Evolutionary conservation across 768 basidiomycete genomes (phyloP).

Genomic region (Pleurotus djamor): DNA sequence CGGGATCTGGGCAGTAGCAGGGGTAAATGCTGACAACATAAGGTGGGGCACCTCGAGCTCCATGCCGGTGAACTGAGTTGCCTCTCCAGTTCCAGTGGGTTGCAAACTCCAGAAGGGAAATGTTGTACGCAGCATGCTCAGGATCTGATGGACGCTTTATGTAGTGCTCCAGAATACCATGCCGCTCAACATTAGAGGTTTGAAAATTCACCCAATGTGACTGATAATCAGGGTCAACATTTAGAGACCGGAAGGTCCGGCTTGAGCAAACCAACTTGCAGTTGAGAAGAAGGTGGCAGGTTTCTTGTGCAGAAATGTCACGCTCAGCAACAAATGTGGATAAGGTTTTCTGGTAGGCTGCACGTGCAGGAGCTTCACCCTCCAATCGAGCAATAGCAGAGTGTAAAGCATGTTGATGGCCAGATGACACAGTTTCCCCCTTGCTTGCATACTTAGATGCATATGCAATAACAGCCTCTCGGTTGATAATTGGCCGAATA

Average conservation of each 20-base stretch:
- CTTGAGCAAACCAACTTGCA: constrained; percentile 15
- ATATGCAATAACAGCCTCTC: constrained; percentile 15
- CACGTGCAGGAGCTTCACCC: constrained; percentile 10
- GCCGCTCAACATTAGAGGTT: constrained; percentile 3
- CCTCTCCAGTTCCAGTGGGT: constrained; percentile 8
- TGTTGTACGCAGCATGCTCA: background rate
- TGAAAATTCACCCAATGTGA: constrained; percentile 1
- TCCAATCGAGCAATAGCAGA: constrained; percentile 5
- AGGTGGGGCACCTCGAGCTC: background rate
- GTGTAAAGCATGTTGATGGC: constrained; percentile 12
- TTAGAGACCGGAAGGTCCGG: constrained; percentile 11
- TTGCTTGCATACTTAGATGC: constrained; percentile 13
- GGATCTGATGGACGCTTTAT: background rate
- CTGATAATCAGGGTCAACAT: constrained; percentile 6
- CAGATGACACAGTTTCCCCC: constrained; percentile 13
- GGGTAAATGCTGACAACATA: constrained; percentile 11
- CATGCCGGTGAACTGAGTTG: background rate
- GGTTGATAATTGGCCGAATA: constrained; percentile 16
- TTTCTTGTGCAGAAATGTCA: constrained; percentile 18
- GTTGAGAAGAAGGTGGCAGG: constrained; percentile 17
- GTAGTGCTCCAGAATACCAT: constrained; percentile 11
- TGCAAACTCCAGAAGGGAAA: background rate
- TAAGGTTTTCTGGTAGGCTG: constrained; percentile 18
- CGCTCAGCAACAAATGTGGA: constrained; percentile 20
- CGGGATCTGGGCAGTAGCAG: constrained; percentile 13